Evolutionary conservation across 768 basidiomycete species (phyloP).

Genomic region (Tylopilus rubrobrunneus): DNA sequence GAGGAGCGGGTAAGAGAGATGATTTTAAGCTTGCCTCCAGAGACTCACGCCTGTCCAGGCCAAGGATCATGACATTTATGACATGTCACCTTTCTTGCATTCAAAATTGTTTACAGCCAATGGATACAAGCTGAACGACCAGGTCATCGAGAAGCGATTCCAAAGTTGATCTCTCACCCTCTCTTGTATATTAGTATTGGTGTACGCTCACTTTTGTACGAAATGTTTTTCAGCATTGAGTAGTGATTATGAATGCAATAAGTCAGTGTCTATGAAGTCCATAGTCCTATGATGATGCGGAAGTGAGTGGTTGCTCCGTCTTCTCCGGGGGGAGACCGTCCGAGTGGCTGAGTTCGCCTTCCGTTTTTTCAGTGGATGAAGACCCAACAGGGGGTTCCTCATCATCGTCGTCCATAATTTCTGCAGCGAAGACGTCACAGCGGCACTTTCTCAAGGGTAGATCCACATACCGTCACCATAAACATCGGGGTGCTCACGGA

Average conservation of each 20-base stretch:
- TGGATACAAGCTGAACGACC: slow-evolving; percentile 72
- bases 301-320: slow-evolving; percentile 6
- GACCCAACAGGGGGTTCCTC: slow-evolving; percentile 32
- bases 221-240: slow-evolving; percentile 23
- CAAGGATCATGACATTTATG: slow-evolving; percentile 96
- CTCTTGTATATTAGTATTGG: slow-evolving; percentile 2
- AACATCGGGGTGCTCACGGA: slow-evolving; percentile 92
- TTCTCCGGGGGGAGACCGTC: slow-evolving; percentile 9
- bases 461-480: slow-evolving; percentile 80
- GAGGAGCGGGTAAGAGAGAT: slow-evolving; percentile 75
- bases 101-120: slow-evolving; percentile 85
- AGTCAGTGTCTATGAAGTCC: slow-evolving; percentile 23
- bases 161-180: slow-evolving; percentile 28
- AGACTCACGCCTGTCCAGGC: slow-evolving; percentile 49
- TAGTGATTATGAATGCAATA: slow-evolving; percentile 30
- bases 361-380: slow-evolving; percentile 1
- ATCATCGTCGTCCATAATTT: slow-evolving; percentile 69
- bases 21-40: not conserved
- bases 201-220: slow-evolving; percentile 10
- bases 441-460: not conserved
- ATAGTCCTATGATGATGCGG: slow-evolving; percentile 16
- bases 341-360: not conserved
- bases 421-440: slow-evolving; percentile 30
- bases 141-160: slow-evolving; percentile 74
- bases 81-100: slow-evolving; percentile 77